phyloP scores from a whole-genome alignment of 2,329 filamentous ascomycete species.

The Ophiosphaerella narmari region DNA sequence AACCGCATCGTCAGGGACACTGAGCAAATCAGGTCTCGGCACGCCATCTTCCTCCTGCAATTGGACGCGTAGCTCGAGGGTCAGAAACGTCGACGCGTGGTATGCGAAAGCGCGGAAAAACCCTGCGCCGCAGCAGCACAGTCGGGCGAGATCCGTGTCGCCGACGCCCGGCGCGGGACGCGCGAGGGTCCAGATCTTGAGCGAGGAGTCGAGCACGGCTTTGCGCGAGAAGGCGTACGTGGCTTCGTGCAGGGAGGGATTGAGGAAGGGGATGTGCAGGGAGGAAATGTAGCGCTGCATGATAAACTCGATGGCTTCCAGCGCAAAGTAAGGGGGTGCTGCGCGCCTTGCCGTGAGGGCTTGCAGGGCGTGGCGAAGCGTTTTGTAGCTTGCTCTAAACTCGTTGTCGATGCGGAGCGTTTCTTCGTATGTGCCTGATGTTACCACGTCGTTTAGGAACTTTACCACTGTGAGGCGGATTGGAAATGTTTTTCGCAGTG shows the following conservation, averaged over 20 bases:
- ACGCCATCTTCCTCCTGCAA: constrained; percentile 33
- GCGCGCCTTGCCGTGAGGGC: not conserved
- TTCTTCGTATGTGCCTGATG: constrained; percentile 30
- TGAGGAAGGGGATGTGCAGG: constrained; percentile 34
- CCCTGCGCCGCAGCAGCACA: constrained; percentile 27
- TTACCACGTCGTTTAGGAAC: constrained; percentile 33
- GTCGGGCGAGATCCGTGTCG: constrained; percentile 21
- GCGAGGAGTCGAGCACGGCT: constrained; percentile 28
- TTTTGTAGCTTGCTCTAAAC: constrained; percentile 25
- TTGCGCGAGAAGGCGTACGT: constrained; percentile 35
- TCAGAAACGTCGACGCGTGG: constrained; percentile 26
- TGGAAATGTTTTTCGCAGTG: constrained; percentile 45
- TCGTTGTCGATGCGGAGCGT: constrained; percentile 31
- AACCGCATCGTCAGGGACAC: constrained; percentile 25
- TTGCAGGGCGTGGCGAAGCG: constrained; percentile 22
- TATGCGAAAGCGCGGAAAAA: constrained; percentile 31
- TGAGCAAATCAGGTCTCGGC: constrained; percentile 22
- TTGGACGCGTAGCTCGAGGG: constrained; percentile 25
- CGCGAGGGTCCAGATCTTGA: constrained; percentile 31
- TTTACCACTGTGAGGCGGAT: constrained; percentile 43
- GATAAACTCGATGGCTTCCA: constrained; percentile 30
- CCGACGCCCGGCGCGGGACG: constrained; percentile 2
- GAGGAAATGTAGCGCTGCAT: constrained; percentile 33
- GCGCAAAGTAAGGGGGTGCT: constrained; percentile 13
- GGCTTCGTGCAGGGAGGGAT: constrained; percentile 21